Base-by-base conservation (phyloP, 805 yeast species). In the Sungouiozyma intestinalis region DNA sequence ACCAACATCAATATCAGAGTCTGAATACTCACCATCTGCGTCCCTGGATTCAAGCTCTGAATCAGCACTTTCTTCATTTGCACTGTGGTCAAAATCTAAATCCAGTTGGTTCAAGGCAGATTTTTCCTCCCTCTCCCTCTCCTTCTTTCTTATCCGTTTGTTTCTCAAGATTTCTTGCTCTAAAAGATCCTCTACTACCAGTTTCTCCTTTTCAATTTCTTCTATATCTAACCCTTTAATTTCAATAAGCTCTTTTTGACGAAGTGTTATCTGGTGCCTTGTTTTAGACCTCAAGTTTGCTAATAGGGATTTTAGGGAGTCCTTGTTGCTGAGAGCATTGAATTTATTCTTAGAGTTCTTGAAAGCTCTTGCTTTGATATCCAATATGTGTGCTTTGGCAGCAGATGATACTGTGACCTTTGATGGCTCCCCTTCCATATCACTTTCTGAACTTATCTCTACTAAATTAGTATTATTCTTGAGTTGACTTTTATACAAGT, bases 101-200 rank as follows among this genome's bases (percentile, higher is more conserved):
- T 42, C 38, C 11, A 45, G 45, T 18, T 35, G 44, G 8, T 46
- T 47, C 11, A 46, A 49, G 36, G 51, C 58, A n/a, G 46, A 40
- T 63, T 68, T 53, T 47, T 64, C 35, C 15, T 54, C 57, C 16
- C 40, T 46, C 19, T 49, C 53, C 56, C 69, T 53, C 46, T 72
- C 76, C 43, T 63, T 58, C 47, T 63, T 65, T 36, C 76, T 65
- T 24, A 74, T 65, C 16, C 65, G 64, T 40, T 67, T 57, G 14
- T 64, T 73, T 48, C 79, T 65, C 43, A 69, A 69, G 46, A 73
- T 67, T 52, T 74, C 79, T 44, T 72, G 65, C 48, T 74, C 74
- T 48, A 76, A 60, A 46, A 61, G 52, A 35, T 53, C 48, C 29
- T 55, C 62, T 1, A 53, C 55, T 11, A 52, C 45, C 32, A 57